Evolutionary conservation across 257 asterid species (phyloP).

Genomic region (Cordia subcordata): DNA sequence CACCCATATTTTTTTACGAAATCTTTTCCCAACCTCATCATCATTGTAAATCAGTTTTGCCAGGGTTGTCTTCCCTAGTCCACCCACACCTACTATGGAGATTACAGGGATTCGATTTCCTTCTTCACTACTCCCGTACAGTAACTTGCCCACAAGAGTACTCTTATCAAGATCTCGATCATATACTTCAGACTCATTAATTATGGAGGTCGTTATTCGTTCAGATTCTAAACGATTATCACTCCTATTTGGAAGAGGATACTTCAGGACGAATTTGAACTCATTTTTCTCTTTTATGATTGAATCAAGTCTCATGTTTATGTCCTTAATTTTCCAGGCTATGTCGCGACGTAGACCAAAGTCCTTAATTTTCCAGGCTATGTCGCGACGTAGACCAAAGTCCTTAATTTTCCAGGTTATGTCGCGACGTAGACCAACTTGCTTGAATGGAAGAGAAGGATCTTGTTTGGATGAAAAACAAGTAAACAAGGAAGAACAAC

Average conservation of each 20-base stretch:
- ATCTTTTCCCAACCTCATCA: constrained; percentile 12
- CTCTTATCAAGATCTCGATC: constrained; percentile 18
- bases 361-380: constrained; percentile 14
- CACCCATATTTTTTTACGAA: constrained; percentile 13
- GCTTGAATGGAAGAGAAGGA: too few species aligned
- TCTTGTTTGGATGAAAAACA: neutral
- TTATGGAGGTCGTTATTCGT: constrained; percentile 7
- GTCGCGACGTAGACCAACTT: neutral
- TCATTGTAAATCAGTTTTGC: constrained; percentile 24
- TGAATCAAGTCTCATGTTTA: constrained; percentile 8
- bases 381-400: neutral
- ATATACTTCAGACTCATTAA: constrained; percentile 12
- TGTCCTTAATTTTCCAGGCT: too few species aligned
- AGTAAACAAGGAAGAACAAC: neutral
- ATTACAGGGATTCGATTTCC: neutral
- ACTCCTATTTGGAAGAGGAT: neutral
- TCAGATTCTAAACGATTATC: neutral
- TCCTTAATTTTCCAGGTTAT: too few species aligned
- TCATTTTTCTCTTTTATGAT: constrained; percentile 15
- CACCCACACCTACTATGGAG: constrained; percentile 23
- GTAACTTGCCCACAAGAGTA: constrained; percentile 10
- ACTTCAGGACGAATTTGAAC: constrained; percentile 2
- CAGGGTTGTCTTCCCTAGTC: constrained; percentile 25
- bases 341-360: too few species aligned
- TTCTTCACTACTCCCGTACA: neutral